Evolutionary conservation across 148 eudicot genomes (phyloP), one percentile per base, ranked within the genome.

Genomic region (Amaranthus hypochondriacus): DNA sequence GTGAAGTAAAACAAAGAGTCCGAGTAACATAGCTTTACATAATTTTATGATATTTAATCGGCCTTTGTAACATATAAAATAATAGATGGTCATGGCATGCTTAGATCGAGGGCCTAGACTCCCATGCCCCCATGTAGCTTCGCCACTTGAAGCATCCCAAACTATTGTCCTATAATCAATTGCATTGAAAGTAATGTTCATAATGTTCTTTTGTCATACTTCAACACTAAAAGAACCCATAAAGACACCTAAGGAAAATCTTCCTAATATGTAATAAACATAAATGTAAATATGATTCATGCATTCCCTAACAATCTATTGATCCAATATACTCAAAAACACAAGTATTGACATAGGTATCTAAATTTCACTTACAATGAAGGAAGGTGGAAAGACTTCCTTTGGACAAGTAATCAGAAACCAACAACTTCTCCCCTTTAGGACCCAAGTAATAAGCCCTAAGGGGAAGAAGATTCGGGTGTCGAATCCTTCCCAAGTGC

Each of bases 381-480:
- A 93, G 90, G 77, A 84, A 91, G 52, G 98, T 84, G 18, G 97
- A 84, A 46, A 94, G 90, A 80, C 97, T 94, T 63, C 98, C 98
- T 73, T 89, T 89, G 51, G 89, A 66, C 81, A 91, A 73, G 61
- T 86, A 88, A 84, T 94, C 93, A 66, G 78, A 94, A 39, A 92
- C 97, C 28, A 91, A 91, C 64, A 91, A 86, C 92, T 89, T 93
- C 87, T 93, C 98, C 14, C 93, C 97, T 84, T 90, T 93, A 43
- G 97, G 92, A 56, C 97, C 95, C 82, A 91, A 69, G 72, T 93
- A 93, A 72, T 87, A 94, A 53, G 98, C 98, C 56, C 97, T 86
- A 57, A 94, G 81, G 9, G 98, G 89, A 55, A 94, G 81, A 62
- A 91, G 84, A 63, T 94, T 89, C 2, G 81, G 89, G 73, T 94